Evolutionary conservation across 257 asterid species (phyloP), one percentile per base, ranked within the genome.

Genomic region (Avicennia marina): DNA sequence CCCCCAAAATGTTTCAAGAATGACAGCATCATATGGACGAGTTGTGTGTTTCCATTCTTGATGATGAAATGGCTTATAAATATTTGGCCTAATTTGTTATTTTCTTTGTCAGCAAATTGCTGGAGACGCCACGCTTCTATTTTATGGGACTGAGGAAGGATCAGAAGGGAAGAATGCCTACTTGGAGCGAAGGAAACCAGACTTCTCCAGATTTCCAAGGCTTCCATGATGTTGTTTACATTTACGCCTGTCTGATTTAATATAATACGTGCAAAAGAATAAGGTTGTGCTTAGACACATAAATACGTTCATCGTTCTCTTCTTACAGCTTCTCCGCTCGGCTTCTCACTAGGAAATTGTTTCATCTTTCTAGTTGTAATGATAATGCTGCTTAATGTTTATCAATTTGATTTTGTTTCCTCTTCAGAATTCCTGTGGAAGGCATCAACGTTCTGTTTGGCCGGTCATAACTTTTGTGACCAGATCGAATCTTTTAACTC

Each of bases 101-200:
- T 48, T 4, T 40, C 33, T 36, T 7, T 8, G 20, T 27, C 75
- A 88, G 95, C 95, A 81, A 24, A 83, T 91, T 24, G 97, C 76
- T 20, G 98, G 98, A 56, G 94, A 91, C 57, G 95, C 97, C 1
- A 91, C 97, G 0, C 90, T 91, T 32, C 50, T 91, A 31, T 91
- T 88, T 51, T 91, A 91, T 24, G 98, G 95, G 59, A 88, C 96
- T 0, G 96, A 88, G 65, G 98, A 91, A 67, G 98, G 95, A 1
- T 75, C 67, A 0, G 98, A 85, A 72, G 98, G 98, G 56, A 91
- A 86, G 68, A 78, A 67, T 4, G 90, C 96, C 12, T 91, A 85
- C 59, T 51, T 83, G 53, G 69, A 83, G 26, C 86, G 75, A 5
- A 65, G 91, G 38, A 75, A 72, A 26, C 96, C 98, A 0, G 94